Base-by-base conservation (phyloP, 1,139 yeast species). In the Geotrichum candidum region DNA sequence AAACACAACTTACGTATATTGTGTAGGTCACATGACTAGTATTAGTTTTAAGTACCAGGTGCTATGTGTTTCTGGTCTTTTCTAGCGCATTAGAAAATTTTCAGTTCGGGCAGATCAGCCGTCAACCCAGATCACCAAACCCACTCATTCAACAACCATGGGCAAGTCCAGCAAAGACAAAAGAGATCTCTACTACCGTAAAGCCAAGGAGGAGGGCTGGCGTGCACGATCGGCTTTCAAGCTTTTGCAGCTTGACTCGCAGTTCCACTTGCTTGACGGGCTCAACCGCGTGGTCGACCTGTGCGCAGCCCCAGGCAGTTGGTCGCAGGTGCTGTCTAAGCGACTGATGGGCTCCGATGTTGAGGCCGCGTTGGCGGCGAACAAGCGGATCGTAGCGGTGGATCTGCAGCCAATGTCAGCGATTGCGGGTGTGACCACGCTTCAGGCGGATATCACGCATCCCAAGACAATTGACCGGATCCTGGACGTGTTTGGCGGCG, bases 291-390 rank as follows among this genome's bases (percentile, higher is more conserved):
- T 94, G 6, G 99, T 94, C 10, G 99, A 94, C 76, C 80, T 94
- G 52, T 94, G 99, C 80, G 99, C 99, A 23, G 99, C 99, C 3
- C 99, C 99, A 0, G 99, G 99, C 1, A 90, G 97, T 3, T 94
- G 99, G 99, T 89, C 96, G 1, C 99, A 94, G 72, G 99, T 94
- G 0, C 80, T 94, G n/a, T 84, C 96, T 10, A 76, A 88, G 64
- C 87, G 85, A 66, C 51, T 58, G 33, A 45, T 25, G 54, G 27
- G 48, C 25, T 10, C 38, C 22, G 18, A 41, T 7, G 48, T 41
- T 5, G 57, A 53, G 18, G 48, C 51, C 4, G 55, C 54, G 13
- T 31, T 63, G 66, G 65, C 62, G 59, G 53, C 65, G 61, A 64
- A 68, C 62, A 86, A 91, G 48, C 87, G 87, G 71, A 89, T 94